Evolutionary conservation across 495 filamentous ascomycete genomes (phyloP), one percentile per base, ranked within the genome.

Genomic region (Xylaria scruposa): DNA sequence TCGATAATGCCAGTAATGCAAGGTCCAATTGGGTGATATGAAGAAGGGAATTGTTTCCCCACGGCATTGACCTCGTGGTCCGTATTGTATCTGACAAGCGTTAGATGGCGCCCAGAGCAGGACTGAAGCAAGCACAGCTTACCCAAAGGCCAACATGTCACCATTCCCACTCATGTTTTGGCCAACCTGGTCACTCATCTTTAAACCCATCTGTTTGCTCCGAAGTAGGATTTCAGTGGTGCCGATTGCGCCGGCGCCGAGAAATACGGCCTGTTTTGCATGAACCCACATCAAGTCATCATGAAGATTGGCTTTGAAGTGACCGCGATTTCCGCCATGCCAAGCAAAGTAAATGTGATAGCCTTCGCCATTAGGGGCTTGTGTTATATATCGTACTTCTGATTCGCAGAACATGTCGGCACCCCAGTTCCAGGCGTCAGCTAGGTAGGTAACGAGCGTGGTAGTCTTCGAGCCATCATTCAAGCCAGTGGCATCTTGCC

Each of bases 401-500:
- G 89, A 91, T 73, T 91, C 85, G 74, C 90, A 92, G 74, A 93
- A 93, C 74, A 92, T 88, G 74, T 93, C 90, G 42, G 91, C 89
- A 26, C 89, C 91, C 89, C 90, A 91, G 77, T 92, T 91, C 91
- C 90, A 92, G 29, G 91, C 89, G 78, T 93, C 91, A n/a, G 87
- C 83, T 7, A 92, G 78, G 72, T 91, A 92, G 3, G 88, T 93
- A 53, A 91, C 88, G 4, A 91, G 80, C 3, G 88, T 88, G 17
- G 86, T 89, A 29, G 84, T 89, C 78, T 93, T 93, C 38, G 87
- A 90, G 4, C 89, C 89, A 74, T 92, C 91, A 72, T 92, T 92
- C 65, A 91, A 75, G 4, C 90, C 90, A 0, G 90, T 91, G 46
- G 73, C 78, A 67, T 92, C 90, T 73, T 89, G 87, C 3, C 90